These are phyloP conservation scores for Aspergillus haitiensis DNA, from an alignment of 495 filamentous ascomycete species.

Conservation along the genomic window DNA sequence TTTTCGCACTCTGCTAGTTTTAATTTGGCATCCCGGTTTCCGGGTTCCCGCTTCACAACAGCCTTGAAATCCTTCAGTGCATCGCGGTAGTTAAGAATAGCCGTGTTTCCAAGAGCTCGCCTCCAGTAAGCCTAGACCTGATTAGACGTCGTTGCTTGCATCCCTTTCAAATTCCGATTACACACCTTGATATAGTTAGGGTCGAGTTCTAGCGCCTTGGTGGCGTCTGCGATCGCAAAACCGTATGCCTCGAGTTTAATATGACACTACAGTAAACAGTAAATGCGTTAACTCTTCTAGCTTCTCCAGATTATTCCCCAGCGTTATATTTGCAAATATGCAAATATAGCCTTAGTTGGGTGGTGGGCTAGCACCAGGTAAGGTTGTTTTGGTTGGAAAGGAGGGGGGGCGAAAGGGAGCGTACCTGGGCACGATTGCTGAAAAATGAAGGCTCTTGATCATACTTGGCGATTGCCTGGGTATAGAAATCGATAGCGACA, in stretches of 20 bases:
- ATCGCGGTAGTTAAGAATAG: slow-evolving; percentile 81
- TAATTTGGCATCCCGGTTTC: slow-evolving; percentile 84
- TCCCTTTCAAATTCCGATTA: slow-evolving; percentile 8
- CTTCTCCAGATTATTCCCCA: not conserved
- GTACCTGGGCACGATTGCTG: slow-evolving; percentile 90
- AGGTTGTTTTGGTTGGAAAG: no score
- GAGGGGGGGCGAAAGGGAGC: slow-evolving; percentile 21
- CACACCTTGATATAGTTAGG: slow-evolving; percentile 79
- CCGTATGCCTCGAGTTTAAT: slow-evolving; percentile 96
- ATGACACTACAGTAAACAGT: slow-evolving; percentile 61
- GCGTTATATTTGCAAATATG: no score
- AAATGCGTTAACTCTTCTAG: slow-evolving; percentile 21
- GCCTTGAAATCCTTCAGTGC: slow-evolving; percentile 91
- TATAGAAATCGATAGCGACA: slow-evolving; percentile 80
- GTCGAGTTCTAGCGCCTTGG: slow-evolving; percentile 90
- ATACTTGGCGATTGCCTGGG: slow-evolving; percentile 83
- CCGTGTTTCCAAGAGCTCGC: slow-evolving; percentile 84
- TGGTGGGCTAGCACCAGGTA: no score
- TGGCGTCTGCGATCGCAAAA: slow-evolving; percentile 87
- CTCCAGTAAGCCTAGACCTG: slow-evolving; percentile 83
- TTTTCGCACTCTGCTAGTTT: slow-evolving; percentile 92
- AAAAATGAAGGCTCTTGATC: slow-evolving; percentile 84
- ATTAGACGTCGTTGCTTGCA: slow-evolving; percentile 16
- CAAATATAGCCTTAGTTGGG: not conserved
- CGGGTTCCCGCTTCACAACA: slow-evolving; percentile 81